phyloP scores from a whole-genome alignment of 2,329 filamentous ascomycete genomes.

The Hymenoscyphus occultus region DNA sequence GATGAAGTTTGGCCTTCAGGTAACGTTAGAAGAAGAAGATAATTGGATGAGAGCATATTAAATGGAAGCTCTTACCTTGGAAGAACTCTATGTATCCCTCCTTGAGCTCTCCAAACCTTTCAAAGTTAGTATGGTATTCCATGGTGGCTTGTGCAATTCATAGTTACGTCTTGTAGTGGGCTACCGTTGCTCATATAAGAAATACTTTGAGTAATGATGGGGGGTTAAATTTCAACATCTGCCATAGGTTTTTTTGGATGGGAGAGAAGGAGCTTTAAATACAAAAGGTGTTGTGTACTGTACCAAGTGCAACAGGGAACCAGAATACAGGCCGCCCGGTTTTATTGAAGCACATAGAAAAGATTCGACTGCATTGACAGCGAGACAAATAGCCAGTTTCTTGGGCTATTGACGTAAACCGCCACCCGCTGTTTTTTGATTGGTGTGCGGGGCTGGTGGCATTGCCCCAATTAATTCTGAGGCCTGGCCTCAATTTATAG shows the following conservation, averaged over 20 bases:
- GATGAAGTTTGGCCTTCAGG: not conserved
- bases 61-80: not conserved
- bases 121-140: not conserved
- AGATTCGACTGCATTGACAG: too few species aligned
- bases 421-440: not conserved
- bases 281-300: too few species aligned
- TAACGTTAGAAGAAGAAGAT: not conserved
- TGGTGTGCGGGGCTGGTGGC: too few species aligned
- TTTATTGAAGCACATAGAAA: too few species aligned
- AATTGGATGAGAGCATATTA: not conserved
- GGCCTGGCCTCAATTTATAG: not conserved
- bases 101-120: not conserved
- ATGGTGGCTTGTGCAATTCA: not conserved
- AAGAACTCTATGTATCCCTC: not conserved
- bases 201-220: not conserved
- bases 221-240: not conserved
- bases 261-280: too few species aligned
- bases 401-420: not conserved
- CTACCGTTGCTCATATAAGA: not conserved
- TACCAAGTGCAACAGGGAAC: too few species aligned
- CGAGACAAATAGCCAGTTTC: not conserved
- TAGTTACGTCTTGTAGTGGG: not conserved
- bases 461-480: not conserved
- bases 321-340: too few species aligned
- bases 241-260: too few species aligned